Base-by-base conservation (phyloP, 352 stramenopile genomes). In the Phytophthora meadii region DNA sequence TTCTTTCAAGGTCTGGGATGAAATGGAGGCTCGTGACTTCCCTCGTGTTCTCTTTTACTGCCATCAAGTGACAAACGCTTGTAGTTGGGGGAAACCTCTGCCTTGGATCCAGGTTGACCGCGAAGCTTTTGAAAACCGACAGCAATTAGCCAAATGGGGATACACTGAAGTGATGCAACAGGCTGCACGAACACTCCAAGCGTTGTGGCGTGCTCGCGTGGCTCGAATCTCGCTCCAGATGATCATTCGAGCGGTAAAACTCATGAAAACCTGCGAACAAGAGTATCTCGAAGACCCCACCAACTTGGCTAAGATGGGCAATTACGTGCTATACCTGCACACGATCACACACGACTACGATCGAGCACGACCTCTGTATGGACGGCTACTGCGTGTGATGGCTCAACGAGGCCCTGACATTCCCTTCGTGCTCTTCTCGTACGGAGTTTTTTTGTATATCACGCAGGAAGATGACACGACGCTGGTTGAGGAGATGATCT, bases 301-400 rank as follows among this genome's bases (percentile, higher is more conserved):
- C 3, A 84, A 84, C 30, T 63, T 96, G 11, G 76, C 80, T 2
- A 87, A 86, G 50, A 86, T 94, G 67, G 83, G 81, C 68, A 96
- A 96, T 63, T 96, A 94, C 56, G 79, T 88, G 61, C 55, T 96
- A 15, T 96, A 82, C 25, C 54, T 96, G 17, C 87, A 95, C 64
- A 81, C 85, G 5, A 82, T 94, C 37, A 45, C 64, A 27, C 82
- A 94, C 44, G 88, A 94, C 45, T 94, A 95, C 64, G 87, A 92
- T 12, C 84, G 85, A 12, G 88, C 88, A 9, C 56, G 87, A 11
- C 84, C 82, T 1, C 45, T 96, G 15, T 96, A 94, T 44, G 76
- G 65, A 2, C 70, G 77, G 12, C 61, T 95, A 6, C 72, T 92
- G 73, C 78, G 85, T 3, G 84, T 81, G n/a, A 96, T 96, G 88